phyloP scores from a whole-genome alignment of 2,329 filamentous ascomycete species.

The Periconia macrospinosa region DNA sequence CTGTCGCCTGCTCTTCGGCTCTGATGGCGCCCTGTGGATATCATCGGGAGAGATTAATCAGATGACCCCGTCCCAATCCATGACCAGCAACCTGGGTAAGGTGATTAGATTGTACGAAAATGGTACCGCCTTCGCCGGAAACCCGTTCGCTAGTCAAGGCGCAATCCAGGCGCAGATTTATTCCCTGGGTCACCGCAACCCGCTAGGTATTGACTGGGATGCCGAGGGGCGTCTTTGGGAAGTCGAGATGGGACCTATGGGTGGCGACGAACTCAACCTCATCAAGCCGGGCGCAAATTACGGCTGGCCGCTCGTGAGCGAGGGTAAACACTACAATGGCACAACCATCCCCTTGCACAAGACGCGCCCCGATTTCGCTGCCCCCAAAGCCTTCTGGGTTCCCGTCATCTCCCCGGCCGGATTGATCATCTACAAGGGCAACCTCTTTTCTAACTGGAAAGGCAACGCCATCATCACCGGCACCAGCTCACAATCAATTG shows the following conservation, averaged over 20 bases:
- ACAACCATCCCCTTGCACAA: conserved; percentile 15
- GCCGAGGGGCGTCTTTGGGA: conserved; percentile 20
- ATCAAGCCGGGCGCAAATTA: conserved; percentile 16
- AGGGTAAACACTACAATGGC: conserved; percentile 17
- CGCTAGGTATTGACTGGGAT: conserved; percentile 19
- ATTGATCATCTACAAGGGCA: conserved; percentile 21
- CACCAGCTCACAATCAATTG: conserved; percentile 13
- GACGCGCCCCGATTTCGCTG: conserved; percentile 14
- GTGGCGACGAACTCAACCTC: conserved; percentile 21
- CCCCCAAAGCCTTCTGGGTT: conserved; percentile 18
- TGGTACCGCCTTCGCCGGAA: conserved; percentile 19
- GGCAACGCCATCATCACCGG: conserved; percentile 20
- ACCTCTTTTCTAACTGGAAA: conserved; percentile 19
- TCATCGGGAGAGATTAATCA: conserved; percentile 20
- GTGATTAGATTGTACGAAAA: conserved; percentile 20
- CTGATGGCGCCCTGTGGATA: conserved; percentile 19
- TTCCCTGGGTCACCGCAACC: conserved; percentile 20
- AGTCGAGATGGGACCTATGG: conserved; percentile 20
- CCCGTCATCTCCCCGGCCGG: conserved; percentile 19
- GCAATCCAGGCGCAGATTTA: conserved; percentile 17
- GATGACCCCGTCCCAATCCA: conserved; percentile 18
- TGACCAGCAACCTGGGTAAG: conserved; percentile 20
- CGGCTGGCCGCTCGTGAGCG: conserved; percentile 18
- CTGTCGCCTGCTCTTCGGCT: conserved; percentile 17
- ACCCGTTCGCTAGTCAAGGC: conserved; percentile 17